phyloP scores from a whole-genome alignment of 768 basidiomycete species.

The Strobilomyces confusus region DNA sequence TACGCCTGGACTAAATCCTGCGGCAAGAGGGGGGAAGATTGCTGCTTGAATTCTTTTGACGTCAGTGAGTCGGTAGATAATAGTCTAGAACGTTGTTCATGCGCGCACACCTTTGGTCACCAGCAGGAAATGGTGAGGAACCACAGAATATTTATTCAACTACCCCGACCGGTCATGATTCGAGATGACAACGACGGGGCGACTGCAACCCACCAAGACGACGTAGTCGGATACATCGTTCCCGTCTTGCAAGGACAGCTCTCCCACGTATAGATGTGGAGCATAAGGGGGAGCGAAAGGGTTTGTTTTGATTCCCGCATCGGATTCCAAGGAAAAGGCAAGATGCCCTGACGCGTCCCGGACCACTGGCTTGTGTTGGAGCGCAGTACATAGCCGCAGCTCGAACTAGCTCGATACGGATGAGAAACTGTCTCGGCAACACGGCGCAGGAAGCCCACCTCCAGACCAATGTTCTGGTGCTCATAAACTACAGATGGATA shows the following conservation, averaged over 20 bases:
- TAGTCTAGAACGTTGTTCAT: background rate
- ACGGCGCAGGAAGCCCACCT: conserved; percentile 41
- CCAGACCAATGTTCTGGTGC: conserved; percentile 56
- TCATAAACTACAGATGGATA: conserved; percentile 69
- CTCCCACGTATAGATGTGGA: conserved; percentile 69
- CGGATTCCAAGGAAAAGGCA: conserved; percentile 24
- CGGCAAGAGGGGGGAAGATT: conserved; percentile 77
- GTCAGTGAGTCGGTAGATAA: background rate
- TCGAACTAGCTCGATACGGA: conserved; percentile 57
- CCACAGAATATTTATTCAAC: conserved; percentile 86
- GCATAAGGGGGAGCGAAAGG: conserved; percentile 90
- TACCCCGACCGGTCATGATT: conserved; percentile 27
- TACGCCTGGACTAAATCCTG: conserved; percentile 76
- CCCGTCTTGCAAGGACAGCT: conserved; percentile 50
- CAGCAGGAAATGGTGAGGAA: conserved; percentile 83
- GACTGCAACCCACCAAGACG: conserved; percentile 54
- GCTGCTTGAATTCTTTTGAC: conserved; percentile 62
- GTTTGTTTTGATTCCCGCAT: conserved; percentile 37
- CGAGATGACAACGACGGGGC: background rate
- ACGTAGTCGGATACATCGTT: conserved; percentile 56
- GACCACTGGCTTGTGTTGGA: conserved; percentile 71
- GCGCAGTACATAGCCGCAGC: conserved; percentile 78
- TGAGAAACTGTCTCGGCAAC: background rate
- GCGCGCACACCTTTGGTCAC: conserved; percentile 67
- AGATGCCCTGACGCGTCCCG: conserved; percentile 41